These are phyloP conservation scores for Xylaria polymorpha DNA, from an alignment of 2,329 filamentous ascomycete species.

Conservation along the genomic window DNA sequence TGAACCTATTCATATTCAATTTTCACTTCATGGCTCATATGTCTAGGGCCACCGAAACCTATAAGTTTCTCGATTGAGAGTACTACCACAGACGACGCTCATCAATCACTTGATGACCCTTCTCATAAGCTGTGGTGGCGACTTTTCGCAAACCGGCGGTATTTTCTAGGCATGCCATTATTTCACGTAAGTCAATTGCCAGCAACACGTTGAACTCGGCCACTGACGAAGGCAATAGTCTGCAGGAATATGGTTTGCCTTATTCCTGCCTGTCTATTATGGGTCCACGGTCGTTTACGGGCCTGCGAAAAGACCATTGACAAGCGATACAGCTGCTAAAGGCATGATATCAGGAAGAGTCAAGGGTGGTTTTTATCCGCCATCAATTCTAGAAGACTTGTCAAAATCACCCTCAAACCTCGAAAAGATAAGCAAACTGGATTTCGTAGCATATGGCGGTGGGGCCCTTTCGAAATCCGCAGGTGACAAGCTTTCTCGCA, in stretches of 20 bases:
- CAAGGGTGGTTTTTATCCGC: slow-evolving; percentile 19
- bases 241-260: slow-evolving; percentile 20
- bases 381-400: slow-evolving; percentile 21
- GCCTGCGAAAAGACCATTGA: slow-evolving; percentile 20
- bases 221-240: slow-evolving; percentile 3
- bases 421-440: slow-evolving; percentile 36
- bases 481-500: slow-evolving; percentile 38
- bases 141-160: slow-evolving; percentile 18
- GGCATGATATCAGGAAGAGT: slow-evolving; percentile 12
- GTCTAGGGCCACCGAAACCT: slow-evolving; percentile 20
- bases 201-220: no score
- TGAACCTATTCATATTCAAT: not conserved
- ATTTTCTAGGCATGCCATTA: slow-evolving; percentile 24
- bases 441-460: slow-evolving; percentile 42
- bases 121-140: slow-evolving; percentile 23
- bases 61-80: slow-evolving; percentile 23
- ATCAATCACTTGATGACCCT: slow-evolving; percentile 24
- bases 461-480: slow-evolving; percentile 38
- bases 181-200: slow-evolving; percentile 12
- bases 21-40: not conserved
- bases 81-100: slow-evolving; percentile 19
- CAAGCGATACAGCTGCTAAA: slow-evolving; percentile 9
- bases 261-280: slow-evolving; percentile 22
- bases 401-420: slow-evolving; percentile 13
- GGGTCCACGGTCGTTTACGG: slow-evolving; percentile 20